phyloP scores from a whole-genome alignment of 208 protist species.

The Trypanosoma rangeli region DNA sequence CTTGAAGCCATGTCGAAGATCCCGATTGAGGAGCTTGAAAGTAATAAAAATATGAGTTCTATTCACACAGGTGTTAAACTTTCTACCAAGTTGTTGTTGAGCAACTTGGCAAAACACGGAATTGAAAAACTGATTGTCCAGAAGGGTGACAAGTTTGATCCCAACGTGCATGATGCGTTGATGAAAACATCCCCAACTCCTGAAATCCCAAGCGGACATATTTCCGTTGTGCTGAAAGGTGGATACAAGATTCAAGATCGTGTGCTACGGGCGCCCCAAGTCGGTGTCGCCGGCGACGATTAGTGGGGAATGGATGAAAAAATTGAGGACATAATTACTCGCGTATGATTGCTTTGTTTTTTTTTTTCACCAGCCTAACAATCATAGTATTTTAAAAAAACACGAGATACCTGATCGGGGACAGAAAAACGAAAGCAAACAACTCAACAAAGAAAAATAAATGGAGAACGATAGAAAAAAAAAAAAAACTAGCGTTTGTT shows the following conservation, averaged over 20 bases:
- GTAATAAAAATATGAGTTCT: conserved; percentile 56
- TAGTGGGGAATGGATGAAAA: not conserved
- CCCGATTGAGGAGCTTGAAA: conserved; percentile 46
- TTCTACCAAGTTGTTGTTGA: conserved; percentile 82
- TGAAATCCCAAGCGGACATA: conserved; percentile 41
- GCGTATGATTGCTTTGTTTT: conserved; percentile 7
- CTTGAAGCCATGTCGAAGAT: conserved; percentile 67
- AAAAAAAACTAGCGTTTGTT: too few relatives aligned
- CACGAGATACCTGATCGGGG: not conserved
- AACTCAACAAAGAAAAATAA: too few relatives aligned
- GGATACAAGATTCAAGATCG: conserved; percentile 88
- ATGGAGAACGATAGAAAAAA: too few relatives aligned
- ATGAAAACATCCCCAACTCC: conserved; percentile 69
- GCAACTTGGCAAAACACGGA: conserved; percentile 83
- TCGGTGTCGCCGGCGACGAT: conserved; percentile 43
- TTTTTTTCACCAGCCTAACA: conserved; percentile 6
- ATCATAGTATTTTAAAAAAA: not conserved
- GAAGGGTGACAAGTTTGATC: conserved; percentile 81
- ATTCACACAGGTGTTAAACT: conserved; percentile 87
- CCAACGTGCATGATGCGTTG: conserved; percentile 90
- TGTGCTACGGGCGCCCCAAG: conserved; percentile 89
- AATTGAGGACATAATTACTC: not conserved
- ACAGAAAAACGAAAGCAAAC: too few relatives aligned
- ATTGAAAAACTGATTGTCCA: conserved; percentile 84
- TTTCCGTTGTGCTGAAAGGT: conserved; percentile 87